A percentile compares a stretch with the other conserved stretches of the same genome.
Evolutionary conservation across 2,329 filamentous ascomycete species (phyloP).

Genomic region (Biscogniauxia mediterranea): DNA sequence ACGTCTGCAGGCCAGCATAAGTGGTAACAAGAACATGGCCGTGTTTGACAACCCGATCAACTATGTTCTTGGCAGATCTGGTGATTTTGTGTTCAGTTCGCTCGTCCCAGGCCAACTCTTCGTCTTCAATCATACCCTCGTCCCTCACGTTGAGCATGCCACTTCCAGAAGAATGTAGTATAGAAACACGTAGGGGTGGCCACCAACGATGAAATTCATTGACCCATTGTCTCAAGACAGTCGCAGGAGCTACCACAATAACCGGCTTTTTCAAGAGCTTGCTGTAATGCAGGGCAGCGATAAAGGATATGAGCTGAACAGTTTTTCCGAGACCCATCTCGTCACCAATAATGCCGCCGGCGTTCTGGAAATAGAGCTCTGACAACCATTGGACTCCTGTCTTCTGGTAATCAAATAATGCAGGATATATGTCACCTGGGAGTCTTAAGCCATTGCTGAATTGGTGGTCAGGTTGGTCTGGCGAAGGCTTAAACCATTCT

Average conservation of each 20-base stretch:
- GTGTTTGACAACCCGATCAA: slow-evolving; percentile 76
- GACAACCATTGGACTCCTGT: slow-evolving; percentile 96
- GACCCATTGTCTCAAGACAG: slow-evolving; percentile 95
- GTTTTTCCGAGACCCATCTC: slow-evolving; percentile 99
- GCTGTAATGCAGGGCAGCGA: slow-evolving; percentile 91
- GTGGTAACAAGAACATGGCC: slow-evolving; percentile 95
- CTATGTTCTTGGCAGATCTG: slow-evolving; percentile 73
- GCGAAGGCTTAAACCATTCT: slow-evolving; percentile 84
- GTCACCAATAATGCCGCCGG: slow-evolving; percentile 93
- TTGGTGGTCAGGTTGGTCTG: slow-evolving; percentile 71
- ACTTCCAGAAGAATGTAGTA: slow-evolving; percentile 91
- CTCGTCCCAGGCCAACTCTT: slow-evolving; percentile 54
- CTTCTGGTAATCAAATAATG: slow-evolving; percentile 94
- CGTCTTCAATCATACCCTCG: slow-evolving; percentile 57
- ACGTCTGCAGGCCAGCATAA: slow-evolving; percentile 93
- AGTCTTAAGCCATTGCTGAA: slow-evolving; percentile 76
- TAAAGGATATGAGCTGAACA: slow-evolving; percentile 67
- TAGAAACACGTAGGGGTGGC: slow-evolving; percentile 96
- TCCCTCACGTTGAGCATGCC: slow-evolving; percentile 83
- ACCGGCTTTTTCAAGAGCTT: slow-evolving; percentile 79
- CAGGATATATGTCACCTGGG: slow-evolving; percentile 89
- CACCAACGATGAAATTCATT: slow-evolving; percentile 99
- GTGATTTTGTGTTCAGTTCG: slow-evolving; percentile 51
- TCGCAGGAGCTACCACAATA: slow-evolving; percentile 90
- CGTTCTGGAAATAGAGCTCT: slow-evolving; percentile 83